phyloP scores from a whole-genome alignment of 768 basidiomycete species.

The Daedaleopsis sinensis region DNA sequence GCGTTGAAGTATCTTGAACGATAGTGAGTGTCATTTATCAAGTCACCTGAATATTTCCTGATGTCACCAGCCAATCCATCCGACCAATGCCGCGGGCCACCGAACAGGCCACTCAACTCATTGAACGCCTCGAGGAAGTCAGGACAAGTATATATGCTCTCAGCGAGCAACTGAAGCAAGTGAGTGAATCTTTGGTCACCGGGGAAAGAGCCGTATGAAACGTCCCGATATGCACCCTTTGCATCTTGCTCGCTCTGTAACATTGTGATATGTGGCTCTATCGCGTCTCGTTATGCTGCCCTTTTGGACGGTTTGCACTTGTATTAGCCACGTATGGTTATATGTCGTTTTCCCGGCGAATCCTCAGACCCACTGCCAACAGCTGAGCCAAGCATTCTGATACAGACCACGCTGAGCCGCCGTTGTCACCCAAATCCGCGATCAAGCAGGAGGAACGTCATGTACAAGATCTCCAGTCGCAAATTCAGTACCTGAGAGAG shows the following conservation, averaged over 20 bases:
- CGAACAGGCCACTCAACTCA: slow-evolving; percentile 40
- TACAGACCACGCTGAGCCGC: slow-evolving; percentile 25
- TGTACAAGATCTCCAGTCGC: slow-evolving; percentile 45
- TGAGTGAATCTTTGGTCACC: slow-evolving; percentile 27
- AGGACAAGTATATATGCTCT: slow-evolving; percentile 41
- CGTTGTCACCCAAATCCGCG: slow-evolving; percentile 32
- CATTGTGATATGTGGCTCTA: too few species aligned
- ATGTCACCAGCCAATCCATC: slow-evolving; percentile 41
- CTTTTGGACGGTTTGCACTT: too few species aligned
- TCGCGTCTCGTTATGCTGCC: too few species aligned
- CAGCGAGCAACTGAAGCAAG: slow-evolving; percentile 42
- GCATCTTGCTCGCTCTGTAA: too few species aligned
- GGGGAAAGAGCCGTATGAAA: too few species aligned
- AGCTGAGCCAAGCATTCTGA: slow-evolving; percentile 27
- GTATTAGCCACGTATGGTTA: too few species aligned
- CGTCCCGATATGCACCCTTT: too few species aligned
- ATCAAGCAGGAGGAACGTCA: slow-evolving; percentile 44
- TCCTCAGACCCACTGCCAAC: slow-evolving; percentile 12
- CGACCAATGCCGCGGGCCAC: slow-evolving; percentile 53
- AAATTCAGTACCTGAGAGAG: slow-evolving; percentile 43
- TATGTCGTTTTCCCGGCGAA: too few species aligned
- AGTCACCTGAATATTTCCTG: neutral
- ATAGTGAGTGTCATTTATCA: slow-evolving; percentile 55
- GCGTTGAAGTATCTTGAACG: slow-evolving; percentile 77
- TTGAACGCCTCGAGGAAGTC: slow-evolving; percentile 41